phyloP scores from a whole-genome alignment of 2,329 filamentous ascomycete genomes.

The Fusarium caatingaense region DNA sequence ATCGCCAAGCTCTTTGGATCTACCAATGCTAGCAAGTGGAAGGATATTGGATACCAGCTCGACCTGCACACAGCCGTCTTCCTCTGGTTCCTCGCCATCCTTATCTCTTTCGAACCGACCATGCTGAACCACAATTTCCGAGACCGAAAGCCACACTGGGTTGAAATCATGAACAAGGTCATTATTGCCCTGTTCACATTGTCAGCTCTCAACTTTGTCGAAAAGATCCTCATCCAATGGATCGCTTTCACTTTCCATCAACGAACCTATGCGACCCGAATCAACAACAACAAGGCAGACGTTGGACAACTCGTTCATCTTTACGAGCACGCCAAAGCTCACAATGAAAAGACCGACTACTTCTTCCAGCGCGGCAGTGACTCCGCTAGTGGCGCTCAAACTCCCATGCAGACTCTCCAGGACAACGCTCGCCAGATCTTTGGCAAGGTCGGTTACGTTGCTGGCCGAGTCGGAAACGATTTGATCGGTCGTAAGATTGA shows the following conservation, averaged over 20 bases:
- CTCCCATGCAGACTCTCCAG: slow-evolving; percentile 78
- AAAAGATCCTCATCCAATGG: slow-evolving; percentile 94
- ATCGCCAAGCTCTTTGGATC: slow-evolving; percentile 80
- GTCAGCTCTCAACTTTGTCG: slow-evolving; percentile 81
- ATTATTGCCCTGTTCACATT: slow-evolving; percentile 87
- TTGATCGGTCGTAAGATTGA: slow-evolving; percentile 82
- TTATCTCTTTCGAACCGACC: slow-evolving; percentile 87
- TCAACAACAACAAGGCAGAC: slow-evolving; percentile 92
- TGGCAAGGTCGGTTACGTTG: slow-evolving; percentile 85
- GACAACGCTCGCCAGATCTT: slow-evolving; percentile 80
- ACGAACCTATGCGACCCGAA: slow-evolving; percentile 89
- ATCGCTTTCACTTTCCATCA: slow-evolving; percentile 94
- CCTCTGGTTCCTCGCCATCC: slow-evolving; percentile 89
- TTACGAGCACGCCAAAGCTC: slow-evolving; percentile 80
- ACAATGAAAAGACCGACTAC: slow-evolving; percentile 65
- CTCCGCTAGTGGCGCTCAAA: slow-evolving; percentile 71
- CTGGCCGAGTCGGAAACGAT: slow-evolving; percentile 87
- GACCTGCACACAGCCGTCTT: slow-evolving; percentile 89
- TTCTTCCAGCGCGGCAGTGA: slow-evolving; percentile 59
- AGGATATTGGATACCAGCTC: slow-evolving; percentile 84
- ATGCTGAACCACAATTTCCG: slow-evolving; percentile 67
- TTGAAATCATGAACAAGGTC: slow-evolving; percentile 83
- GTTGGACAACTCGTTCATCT: slow-evolving; percentile 70
- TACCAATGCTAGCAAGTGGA: slow-evolving; percentile 93
- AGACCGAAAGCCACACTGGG: slow-evolving; percentile 70